A percentile compares a stretch with the other conserved stretches of the same genome.
Evolutionary conservation across 768 basidiomycete genomes (phyloP).

Genomic region (Sporobolomyces phaffii): DNA sequence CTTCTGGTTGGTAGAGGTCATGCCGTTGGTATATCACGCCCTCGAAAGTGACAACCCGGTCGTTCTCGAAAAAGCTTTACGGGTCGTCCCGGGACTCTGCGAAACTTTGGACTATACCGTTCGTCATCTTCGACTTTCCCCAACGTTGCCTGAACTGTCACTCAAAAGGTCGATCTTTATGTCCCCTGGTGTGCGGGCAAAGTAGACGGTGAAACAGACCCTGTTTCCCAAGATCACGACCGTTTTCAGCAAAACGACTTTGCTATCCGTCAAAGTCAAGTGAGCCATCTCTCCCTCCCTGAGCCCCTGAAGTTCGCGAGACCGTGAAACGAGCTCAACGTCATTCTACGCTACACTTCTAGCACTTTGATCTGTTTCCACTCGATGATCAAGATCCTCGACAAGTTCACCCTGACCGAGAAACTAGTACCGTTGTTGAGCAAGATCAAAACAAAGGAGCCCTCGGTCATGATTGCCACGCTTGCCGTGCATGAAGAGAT

Average conservation of each 20-base stretch:
- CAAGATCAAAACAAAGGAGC: conserved; percentile 93
- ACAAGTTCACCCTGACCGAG: conserved; percentile 81
- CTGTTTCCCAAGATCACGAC: conserved; percentile 53
- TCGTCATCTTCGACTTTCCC: background rate
- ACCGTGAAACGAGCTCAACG: too few relatives aligned
- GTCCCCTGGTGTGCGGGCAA: too few relatives aligned
- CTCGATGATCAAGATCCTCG: conserved; percentile 79
- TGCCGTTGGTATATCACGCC: conserved; percentile 91
- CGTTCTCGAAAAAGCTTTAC: conserved; percentile 85
- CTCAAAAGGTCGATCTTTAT: too few relatives aligned
- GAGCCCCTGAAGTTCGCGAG: too few relatives aligned
- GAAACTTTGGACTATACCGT: conserved; percentile 81
- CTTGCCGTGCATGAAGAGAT: conserved; percentile 42
- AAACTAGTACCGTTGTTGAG: conserved; percentile 90
- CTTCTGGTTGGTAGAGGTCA: conserved; percentile 60
- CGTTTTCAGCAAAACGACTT: conserved; percentile 85
- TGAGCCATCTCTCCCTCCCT: background rate
- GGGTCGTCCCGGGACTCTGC: conserved; percentile 75
- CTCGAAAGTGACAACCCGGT: conserved; percentile 88
- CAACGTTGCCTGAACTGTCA: too few relatives aligned
- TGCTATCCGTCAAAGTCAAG: conserved; percentile 78
- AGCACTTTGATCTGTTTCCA: conserved; percentile 75
- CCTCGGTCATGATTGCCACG: conserved; percentile 71
- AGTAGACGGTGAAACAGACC: conserved; percentile 60
- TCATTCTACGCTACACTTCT: too few relatives aligned